Evolutionary conservation across 2,329 filamentous ascomycete genomes (phyloP), one percentile per base, ranked within the genome.

Genomic region (Penicillium sclerotiorum): DNA sequence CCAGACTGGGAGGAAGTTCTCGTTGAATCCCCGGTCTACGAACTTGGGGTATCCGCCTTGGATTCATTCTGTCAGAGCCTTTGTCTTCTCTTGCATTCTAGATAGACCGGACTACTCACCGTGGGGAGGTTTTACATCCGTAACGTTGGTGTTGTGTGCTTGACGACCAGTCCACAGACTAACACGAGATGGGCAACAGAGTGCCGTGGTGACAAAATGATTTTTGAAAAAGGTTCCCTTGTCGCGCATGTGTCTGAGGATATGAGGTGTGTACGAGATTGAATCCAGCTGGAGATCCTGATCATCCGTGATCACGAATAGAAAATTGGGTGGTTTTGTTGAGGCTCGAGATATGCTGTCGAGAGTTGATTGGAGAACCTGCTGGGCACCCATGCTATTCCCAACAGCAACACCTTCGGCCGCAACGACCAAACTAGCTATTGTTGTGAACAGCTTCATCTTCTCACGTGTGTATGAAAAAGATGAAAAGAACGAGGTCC

Each of bases 81-180:
- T 11, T 11, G 11, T 33, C 17, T n/a, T 5, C 9, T 13, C 0
- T 18, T 18, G 1, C 12, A 8, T 8, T 27, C 9, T 15, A 9
- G 5, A 11, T 20, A 13, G 8, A 17, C 8, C 15, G 25, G 21
- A 18, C 4, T 5, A 41, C 49, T 54, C 67, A 77, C 77, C 80
- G 51, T 81, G 81, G 9, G 80, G 81, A 40, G 81, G 68, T 1
- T 64, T 66, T 1, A 81, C 76, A 59, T 80, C 77, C 0, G 86
- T 89, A 1, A 89, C 83, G 56, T 89, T 89, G 0, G 85, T 88
- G 56, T 88, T 88, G 58, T 89, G 86, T 0, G 85, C 83, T 6
- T 82, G 78, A 60, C 81, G 82, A 0, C 86, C 86, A 0, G 85
- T 88, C 78, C 79, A 83, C 1, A 89, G 66, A 12, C 79, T 82